These are phyloP conservation scores for Lachancea meyersii DNA, from an alignment of 805 yeast genomes.

Conservation along the genomic window DNA sequence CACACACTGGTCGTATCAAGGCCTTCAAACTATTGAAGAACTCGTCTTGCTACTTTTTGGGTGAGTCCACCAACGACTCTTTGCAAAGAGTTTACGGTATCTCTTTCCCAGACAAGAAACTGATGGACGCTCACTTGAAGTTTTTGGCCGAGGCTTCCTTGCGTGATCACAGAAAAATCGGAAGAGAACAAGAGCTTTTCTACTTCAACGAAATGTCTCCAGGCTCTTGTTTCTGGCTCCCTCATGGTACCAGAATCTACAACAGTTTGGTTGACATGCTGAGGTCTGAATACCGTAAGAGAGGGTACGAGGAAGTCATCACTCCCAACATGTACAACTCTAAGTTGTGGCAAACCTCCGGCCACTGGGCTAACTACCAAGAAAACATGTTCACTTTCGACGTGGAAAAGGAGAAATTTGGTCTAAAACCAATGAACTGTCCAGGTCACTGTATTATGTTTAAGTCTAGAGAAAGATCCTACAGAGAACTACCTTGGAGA, in stretches of 20 bases:
- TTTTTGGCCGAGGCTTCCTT: constrained; percentile 93
- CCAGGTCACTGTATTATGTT: constrained; percentile 92
- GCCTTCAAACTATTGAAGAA: constrained; percentile 90
- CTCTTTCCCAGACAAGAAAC: constrained; percentile 96
- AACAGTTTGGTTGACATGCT: constrained; percentile 74
- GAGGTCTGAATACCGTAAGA: constrained; percentile 77
- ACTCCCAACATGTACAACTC: constrained; percentile 98
- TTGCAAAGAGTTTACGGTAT: constrained; percentile 97
- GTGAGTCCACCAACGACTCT: constrained; percentile 88
- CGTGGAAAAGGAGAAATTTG: constrained; percentile 92
- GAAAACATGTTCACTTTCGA: constrained; percentile 97
- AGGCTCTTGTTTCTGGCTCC: constrained; percentile 97
- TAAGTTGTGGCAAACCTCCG: constrained; percentile 96
- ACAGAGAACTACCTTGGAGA: constrained; percentile 97
- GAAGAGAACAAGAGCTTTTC: constrained; percentile 93
- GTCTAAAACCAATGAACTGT: constrained; percentile 91
- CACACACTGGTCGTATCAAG: constrained; percentile 95
- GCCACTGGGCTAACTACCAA: constrained; percentile 97
- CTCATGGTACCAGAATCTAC: constrained; percentile 98
- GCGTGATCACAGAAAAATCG: constrained; percentile 95
- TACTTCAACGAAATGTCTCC: constrained; percentile 96
- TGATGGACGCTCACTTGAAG: constrained; percentile 89
- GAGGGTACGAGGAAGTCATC: constrained; percentile 97
- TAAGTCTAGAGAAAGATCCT: constrained; percentile 88
- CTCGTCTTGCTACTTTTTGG: constrained; percentile 93